A percentile compares a stretch with the other conserved stretches of the same genome.
These are phyloP conservation scores for Verticillium tricorpus DNA, from an alignment of 2,329 filamentous ascomycete genomes.

Conservation along the genomic window DNA sequence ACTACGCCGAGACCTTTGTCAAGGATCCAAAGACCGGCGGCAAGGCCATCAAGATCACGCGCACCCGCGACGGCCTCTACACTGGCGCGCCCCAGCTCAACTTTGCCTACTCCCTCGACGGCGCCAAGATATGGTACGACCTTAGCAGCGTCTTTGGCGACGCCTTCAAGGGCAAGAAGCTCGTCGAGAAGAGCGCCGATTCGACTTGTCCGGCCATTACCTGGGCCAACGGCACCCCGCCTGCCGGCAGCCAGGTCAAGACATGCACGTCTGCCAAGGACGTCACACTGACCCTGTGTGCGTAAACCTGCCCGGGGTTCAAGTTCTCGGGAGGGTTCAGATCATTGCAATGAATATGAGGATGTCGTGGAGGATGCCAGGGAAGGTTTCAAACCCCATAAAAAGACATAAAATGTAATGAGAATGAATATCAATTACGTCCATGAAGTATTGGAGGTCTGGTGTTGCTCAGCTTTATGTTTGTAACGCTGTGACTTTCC, in stretches of 20 bases:
- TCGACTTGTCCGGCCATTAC: conserved; percentile 27
- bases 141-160: conserved; percentile 35
- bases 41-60: conserved; percentile 32
- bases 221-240: conserved; percentile 28
- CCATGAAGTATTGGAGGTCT: neutral
- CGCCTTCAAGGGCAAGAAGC: conserved; percentile 26
- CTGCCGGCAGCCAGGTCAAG: conserved; percentile 32
- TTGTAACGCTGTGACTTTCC: too few relatives aligned
- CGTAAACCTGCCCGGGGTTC: neutral
- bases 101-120: conserved; percentile 33
- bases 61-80: conserved; percentile 28
- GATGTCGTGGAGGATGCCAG: too few relatives aligned
- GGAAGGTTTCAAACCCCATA: too few relatives aligned
- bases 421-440: too few relatives aligned
- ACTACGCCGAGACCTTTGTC: conserved; percentile 27
- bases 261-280: conserved; percentile 25
- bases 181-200: conserved; percentile 23
- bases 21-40: conserved; percentile 32
- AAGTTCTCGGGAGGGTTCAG: too few relatives aligned
- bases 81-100: conserved; percentile 33
- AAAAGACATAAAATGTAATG: too few relatives aligned
- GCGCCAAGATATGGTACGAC: conserved; percentile 31
- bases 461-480: too few relatives aligned
- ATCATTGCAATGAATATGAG: too few relatives aligned
- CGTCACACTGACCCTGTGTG: conserved; percentile 31